phyloP scores from a whole-genome alignment of 805 yeast genomes.

The Saccharomycopsis fermentans region DNA sequence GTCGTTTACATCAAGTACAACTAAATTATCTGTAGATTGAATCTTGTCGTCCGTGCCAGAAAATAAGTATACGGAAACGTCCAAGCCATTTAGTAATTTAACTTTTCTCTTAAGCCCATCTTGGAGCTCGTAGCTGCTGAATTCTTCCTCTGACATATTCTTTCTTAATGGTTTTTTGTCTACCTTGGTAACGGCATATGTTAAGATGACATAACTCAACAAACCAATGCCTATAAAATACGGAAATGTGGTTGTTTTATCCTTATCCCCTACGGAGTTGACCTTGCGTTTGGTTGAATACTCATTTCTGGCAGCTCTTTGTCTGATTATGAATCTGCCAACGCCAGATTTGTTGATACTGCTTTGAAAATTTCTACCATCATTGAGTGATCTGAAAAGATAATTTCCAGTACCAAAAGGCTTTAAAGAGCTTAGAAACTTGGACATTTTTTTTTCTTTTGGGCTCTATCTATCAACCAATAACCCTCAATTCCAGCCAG shows the following conservation, averaged over 20 bases:
- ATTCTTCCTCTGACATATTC: constrained; percentile 24
- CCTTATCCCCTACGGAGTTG: not conserved
- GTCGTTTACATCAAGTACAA: not conserved
- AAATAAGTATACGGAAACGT: not conserved
- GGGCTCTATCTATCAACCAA: not conserved
- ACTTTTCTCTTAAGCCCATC: constrained; percentile 12
- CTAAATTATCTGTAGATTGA: not conserved
- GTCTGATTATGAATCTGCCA: not conserved
- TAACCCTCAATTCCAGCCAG: not conserved
- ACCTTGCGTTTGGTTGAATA: not conserved
- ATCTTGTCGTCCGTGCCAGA: not conserved
- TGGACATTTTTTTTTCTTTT: not conserved
- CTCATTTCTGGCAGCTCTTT: not conserved
- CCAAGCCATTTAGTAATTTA: constrained; percentile 3
- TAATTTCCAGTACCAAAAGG: not conserved
- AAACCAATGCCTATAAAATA: constrained; percentile 25
- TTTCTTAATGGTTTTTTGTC: constrained; percentile 22
- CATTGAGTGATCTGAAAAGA: not conserved
- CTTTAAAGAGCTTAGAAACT: not conserved
- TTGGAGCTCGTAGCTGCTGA: constrained; percentile 2
- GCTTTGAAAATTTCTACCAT: not conserved
- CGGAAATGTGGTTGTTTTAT: constrained; percentile 17
- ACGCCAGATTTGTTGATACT: not conserved
- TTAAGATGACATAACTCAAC: constrained; percentile 25
- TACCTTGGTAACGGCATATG: constrained; percentile 22